A percentile compares a stretch with the other conserved stretches of the same genome.
Conservation (phyloP, 2,329 filamentous ascomycete species). For the Chalara sp. region DNA sequence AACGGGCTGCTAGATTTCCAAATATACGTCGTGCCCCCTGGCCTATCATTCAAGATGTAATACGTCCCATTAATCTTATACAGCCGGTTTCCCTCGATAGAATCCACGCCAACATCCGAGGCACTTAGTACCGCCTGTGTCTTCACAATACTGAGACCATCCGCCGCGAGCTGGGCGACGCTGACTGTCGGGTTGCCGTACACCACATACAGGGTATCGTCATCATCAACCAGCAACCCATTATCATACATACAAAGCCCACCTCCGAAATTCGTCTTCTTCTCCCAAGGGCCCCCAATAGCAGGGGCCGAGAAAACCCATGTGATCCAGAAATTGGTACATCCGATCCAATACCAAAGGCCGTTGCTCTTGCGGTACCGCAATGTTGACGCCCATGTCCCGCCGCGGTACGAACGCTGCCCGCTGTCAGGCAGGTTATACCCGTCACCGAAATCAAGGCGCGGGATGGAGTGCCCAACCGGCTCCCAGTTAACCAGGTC, state of each 20-base stretch:
- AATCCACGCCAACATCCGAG: conserved; percentile 25
- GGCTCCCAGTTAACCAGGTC: conserved; percentile 47
- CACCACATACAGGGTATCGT: conserved; percentile 52
- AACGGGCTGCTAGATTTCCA: conserved; percentile 42
- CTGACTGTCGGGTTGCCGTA: conserved; percentile 43
- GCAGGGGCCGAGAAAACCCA: conserved; percentile 45
- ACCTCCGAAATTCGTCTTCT: conserved; percentile 27
- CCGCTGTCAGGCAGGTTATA: conserved; percentile 39
- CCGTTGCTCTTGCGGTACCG: conserved; percentile 42
- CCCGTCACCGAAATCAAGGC: conserved; percentile 36
- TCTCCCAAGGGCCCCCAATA: conserved; percentile 37
- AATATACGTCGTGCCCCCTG: conserved; percentile 39
- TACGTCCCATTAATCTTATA: conserved; percentile 51
- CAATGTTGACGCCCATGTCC: conserved; percentile 50
- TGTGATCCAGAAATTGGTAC: conserved; percentile 41
- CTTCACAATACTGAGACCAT: conserved; percentile 39
- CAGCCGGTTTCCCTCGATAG: conserved; percentile 46
- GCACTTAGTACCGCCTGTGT: conserved; percentile 37
- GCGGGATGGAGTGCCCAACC: conserved; percentile 17
- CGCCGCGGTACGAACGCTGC: conserved; percentile 39
- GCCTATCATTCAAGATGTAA: conserved; percentile 45
- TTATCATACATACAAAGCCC: conserved; percentile 48
- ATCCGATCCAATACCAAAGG: conserved; percentile 52
- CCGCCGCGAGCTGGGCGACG: conserved; percentile 43
- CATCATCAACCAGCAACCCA: conserved; percentile 50